These are phyloP conservation scores for Thelephora terrestris DNA, from an alignment of 1,284 basidiomycete species.

Conservation along the genomic window DNA sequence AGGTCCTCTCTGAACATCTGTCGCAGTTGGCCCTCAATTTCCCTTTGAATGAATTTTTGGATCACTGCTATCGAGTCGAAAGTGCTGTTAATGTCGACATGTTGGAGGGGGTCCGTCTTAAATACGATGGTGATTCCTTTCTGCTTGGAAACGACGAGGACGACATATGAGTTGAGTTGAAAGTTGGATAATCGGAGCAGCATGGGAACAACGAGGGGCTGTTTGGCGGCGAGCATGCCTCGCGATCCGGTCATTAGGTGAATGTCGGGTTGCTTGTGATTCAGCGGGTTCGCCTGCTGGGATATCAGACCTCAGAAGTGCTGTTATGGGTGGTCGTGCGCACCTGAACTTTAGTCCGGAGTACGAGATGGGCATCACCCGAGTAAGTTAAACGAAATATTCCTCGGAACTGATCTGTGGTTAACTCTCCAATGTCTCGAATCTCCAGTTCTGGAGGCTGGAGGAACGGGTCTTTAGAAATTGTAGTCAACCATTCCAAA, in stretches of 20 bases:
- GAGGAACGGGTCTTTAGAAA: neutral
- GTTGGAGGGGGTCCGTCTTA: constrained; percentile 98
- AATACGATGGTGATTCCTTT: constrained; percentile 99
- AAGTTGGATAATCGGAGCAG: constrained; percentile 93
- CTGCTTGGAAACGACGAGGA: constrained; percentile 92
- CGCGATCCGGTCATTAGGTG: constrained; percentile 64
- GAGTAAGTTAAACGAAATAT: constrained; percentile 95
- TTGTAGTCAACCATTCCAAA: neutral
- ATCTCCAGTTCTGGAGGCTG: constrained; percentile 97
- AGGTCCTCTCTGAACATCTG: constrained; percentile 99
- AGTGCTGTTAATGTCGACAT: constrained; percentile 94
- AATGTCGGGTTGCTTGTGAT: constrained; percentile 79
- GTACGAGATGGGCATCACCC: constrained; percentile 92
- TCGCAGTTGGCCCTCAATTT: constrained; percentile 93
- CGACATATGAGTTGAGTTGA: constrained; percentile 91
- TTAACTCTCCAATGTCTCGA: constrained; percentile 95
- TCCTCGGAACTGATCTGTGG: constrained; percentile 91
- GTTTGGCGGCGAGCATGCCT: constrained; percentile 86
- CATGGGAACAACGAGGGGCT: constrained; percentile 96
- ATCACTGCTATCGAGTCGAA: constrained; percentile 99
- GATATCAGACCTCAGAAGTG: constrained; percentile 1
- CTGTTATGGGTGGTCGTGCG: constrained; percentile 13
- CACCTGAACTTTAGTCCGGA: constrained; percentile 95
- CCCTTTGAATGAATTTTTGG: constrained; percentile 91
- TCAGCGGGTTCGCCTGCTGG: constrained; percentile 84